Evolutionary conservation across 306 rosid genomes (phyloP).

Genomic region (Castanea crenata): DNA sequence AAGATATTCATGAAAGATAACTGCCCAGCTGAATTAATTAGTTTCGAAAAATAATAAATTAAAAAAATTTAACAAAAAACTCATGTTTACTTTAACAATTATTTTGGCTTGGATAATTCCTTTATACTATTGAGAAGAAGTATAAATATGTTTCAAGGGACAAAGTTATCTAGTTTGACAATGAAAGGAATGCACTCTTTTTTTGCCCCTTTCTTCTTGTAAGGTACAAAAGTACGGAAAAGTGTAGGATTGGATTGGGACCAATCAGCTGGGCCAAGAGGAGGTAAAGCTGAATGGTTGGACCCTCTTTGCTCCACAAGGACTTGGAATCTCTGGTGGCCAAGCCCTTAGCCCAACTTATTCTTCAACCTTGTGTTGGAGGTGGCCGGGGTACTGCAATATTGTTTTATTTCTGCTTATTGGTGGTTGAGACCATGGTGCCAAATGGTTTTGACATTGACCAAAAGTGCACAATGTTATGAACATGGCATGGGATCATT

Average conservation of each 20-base stretch:
- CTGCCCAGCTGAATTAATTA: not conserved
- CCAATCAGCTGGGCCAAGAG: too few relatives aligned
- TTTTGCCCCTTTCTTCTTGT: too few relatives aligned
- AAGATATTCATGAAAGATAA: not conserved
- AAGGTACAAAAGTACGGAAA: too few relatives aligned
- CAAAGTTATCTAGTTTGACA: too few relatives aligned
- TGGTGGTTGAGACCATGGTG: slow-evolving; percentile 23
- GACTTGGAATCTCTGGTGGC: not conserved
- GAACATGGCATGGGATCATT: slow-evolving; percentile 13
- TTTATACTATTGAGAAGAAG: not conserved
- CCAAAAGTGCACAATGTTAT: slow-evolving; percentile 4
- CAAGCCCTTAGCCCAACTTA: slow-evolving; percentile 3
- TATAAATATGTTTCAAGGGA: not conserved
- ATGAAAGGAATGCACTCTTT: too few relatives aligned
- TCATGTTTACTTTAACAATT: not conserved
- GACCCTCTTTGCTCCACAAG: too few relatives aligned
- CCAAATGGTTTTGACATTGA: slow-evolving; percentile 18
- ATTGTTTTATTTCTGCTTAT: slow-evolving; percentile 14
- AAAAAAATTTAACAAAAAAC: too few relatives aligned
- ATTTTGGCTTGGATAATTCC: not conserved
- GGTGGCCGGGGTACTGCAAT: not conserved
- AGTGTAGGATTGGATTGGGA: too few relatives aligned
- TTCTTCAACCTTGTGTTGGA: not conserved
- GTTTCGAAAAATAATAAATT: not conserved
- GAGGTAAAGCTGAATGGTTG: too few relatives aligned